A percentile compares a stretch with the other conserved stretches of the same genome.
These are phyloP conservation scores for Viridothelium virens DNA, from an alignment of 495 filamentous ascomycete species.

Conservation along the genomic window DNA sequence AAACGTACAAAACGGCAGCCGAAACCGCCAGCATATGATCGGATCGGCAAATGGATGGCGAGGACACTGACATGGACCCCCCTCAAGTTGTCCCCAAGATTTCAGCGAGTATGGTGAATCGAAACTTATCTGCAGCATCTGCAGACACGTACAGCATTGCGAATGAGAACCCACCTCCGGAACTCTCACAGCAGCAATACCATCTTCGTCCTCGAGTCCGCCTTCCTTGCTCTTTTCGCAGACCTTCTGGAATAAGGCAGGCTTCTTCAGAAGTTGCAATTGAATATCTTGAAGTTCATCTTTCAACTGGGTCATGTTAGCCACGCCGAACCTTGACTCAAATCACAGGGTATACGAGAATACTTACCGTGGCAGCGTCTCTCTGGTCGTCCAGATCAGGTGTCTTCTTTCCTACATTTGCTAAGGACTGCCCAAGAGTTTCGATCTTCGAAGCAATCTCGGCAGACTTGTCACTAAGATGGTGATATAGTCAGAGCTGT, in stretches of 20 bases:
- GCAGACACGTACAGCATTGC: not conserved
- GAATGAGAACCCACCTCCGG: not conserved
- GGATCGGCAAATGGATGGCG: not conserved
- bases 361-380: not conserved
- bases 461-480: not conserved
- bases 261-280: not conserved
- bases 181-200: not conserved
- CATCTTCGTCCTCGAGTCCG: not conserved
- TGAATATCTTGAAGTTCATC: not conserved
- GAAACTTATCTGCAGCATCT: not conserved
- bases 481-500: not conserved
- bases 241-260: not conserved
- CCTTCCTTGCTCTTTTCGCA: not conserved
- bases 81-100: not conserved
- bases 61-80: not conserved
- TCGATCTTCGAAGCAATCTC: not conserved
- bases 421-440: not conserved
- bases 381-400: not conserved
- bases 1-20: conserved; percentile 5
- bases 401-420: not conserved
- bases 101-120: not conserved
- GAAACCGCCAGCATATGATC: not conserved
- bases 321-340: not conserved
- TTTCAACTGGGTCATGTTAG: not conserved
- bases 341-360: not conserved